Evolutionary conservation across 1,139 yeast genomes (phyloP).

Genomic region (Pichia sp.): DNA sequence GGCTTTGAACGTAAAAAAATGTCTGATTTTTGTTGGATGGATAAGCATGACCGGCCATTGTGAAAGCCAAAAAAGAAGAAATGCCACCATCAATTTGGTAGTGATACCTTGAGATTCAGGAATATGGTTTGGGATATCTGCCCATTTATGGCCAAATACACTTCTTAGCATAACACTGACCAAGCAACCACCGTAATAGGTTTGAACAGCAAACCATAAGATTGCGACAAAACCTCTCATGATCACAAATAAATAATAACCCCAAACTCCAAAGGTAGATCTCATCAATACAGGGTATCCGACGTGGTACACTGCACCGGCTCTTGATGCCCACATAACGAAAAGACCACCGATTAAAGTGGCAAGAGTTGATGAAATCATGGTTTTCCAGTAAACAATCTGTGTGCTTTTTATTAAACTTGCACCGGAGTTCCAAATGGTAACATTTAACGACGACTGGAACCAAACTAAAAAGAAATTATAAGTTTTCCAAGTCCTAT

Average conservation of each 20-base stretch:
- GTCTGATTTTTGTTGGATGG: slow-evolving; percentile 28
- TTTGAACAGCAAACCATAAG: slow-evolving; percentile 31
- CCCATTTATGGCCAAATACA: slow-evolving; percentile 17
- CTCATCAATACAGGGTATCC: slow-evolving; percentile 19
- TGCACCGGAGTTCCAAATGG: slow-evolving; percentile 29
- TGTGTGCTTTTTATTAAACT: slow-evolving; percentile 15
- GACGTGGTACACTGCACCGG: slow-evolving; percentile 18
- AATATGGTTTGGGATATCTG: slow-evolving; percentile 16
- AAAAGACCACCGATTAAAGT: slow-evolving; percentile 14
- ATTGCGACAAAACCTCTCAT: slow-evolving; percentile 34
- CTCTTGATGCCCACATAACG: slow-evolving; percentile 16
- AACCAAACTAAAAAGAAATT: slow-evolving; percentile 22
- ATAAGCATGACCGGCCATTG: slow-evolving; percentile 28
- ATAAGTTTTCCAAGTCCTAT: slow-evolving; percentile 22
- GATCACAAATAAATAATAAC: slow-evolving; percentile 33
- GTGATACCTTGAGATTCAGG: slow-evolving; percentile 29
- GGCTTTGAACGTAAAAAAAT: slow-evolving; percentile 30
- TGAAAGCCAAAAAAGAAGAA: slow-evolving; percentile 34
- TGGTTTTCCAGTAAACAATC: slow-evolving; percentile 15
- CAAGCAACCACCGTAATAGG: slow-evolving; percentile 23
- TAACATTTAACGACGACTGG: slow-evolving; percentile 18
- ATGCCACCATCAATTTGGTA: slow-evolving; percentile 34
- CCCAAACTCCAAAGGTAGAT: slow-evolving; percentile 20
- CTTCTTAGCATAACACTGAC: slow-evolving; percentile 28
- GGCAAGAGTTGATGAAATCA: slow-evolving; percentile 16